These are phyloP conservation scores for Iris macrosiphon DNA, from an alignment of 106 monocot species.

Conservation along the genomic window DNA sequence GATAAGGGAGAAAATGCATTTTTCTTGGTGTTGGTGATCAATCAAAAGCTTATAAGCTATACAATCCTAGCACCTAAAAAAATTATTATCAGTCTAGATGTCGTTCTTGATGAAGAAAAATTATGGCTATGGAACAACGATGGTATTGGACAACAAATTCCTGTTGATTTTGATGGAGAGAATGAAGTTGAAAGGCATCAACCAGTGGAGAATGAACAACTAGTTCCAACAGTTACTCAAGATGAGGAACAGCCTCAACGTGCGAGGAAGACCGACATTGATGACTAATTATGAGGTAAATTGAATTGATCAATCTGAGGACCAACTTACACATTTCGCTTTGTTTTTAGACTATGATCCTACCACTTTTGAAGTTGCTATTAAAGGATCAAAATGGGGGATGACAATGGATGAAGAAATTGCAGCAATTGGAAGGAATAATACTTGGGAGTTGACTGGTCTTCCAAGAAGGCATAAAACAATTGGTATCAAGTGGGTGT, in stretches of 20 bases:
- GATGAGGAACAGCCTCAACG: neutral
- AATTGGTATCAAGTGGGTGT: too few species aligned
- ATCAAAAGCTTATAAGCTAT: constrained; percentile 8
- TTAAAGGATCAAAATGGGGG: neutral
- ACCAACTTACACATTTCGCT: constrained; percentile 10
- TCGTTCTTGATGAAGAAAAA: constrained; percentile 8
- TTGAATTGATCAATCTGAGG: constrained; percentile 12
- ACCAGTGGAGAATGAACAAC: neutral
- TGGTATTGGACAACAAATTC: constrained; percentile 3
- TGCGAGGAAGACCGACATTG: constrained; percentile 13
- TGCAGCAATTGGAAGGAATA: neutral
- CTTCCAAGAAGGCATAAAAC: constrained; percentile 1
- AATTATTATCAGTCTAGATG: neutral
- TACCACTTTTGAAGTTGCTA: constrained; percentile 3
- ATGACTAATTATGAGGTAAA: too few species aligned
- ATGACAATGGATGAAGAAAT: neutral
- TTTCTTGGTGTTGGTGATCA: too few species aligned
- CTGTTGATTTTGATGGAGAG: constrained; percentile 5
- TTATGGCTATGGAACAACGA: neutral
- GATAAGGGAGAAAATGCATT: too few species aligned
- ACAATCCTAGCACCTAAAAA: constrained; percentile 6
- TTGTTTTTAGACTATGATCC: constrained; percentile 26
- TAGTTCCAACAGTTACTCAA: neutral
- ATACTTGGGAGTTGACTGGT: constrained; percentile 1
- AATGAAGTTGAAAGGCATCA: neutral